Conservation (phyloP, 352 stramenopile genomes). For the Globisporangium recalcitrans region DNA sequence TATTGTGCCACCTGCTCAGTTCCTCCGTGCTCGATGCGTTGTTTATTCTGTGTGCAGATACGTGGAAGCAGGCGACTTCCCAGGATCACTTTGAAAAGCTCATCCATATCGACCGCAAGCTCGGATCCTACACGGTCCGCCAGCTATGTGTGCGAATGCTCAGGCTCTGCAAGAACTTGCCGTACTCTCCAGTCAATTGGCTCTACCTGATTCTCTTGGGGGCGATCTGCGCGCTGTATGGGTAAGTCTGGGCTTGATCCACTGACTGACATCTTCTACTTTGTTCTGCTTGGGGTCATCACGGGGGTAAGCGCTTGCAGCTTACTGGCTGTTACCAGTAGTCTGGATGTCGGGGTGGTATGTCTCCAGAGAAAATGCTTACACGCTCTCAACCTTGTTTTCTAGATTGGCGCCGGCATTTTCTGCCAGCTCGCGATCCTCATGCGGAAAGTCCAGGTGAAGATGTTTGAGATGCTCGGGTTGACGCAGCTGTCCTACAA, state of each 20-base stretch:
- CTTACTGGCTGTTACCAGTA: too few species aligned
- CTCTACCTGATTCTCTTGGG: conserved; percentile 66
- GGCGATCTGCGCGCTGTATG: conserved; percentile 50
- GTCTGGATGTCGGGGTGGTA: too few species aligned
- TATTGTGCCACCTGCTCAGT: not conserved
- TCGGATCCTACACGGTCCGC: conserved; percentile 43
- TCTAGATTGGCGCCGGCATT: conserved; percentile 53
- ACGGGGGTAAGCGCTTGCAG: conserved; percentile 41
- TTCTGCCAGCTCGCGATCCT: conserved; percentile 54
- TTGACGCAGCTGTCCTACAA: conserved; percentile 50
- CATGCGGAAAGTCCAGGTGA: conserved; percentile 41
- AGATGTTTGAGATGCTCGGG: conserved; percentile 46
- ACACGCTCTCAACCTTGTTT: not conserved
- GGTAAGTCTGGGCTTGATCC: conserved; percentile 23
- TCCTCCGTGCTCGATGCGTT: not conserved
- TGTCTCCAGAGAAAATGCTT: too few species aligned
- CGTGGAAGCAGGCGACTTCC: conserved; percentile 60
- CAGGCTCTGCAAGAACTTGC: conserved; percentile 66
- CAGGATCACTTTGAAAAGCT: conserved; percentile 62
- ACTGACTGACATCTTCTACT: conserved; percentile 53
- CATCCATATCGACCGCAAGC: conserved; percentile 41
- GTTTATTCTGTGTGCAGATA: conserved; percentile 31
- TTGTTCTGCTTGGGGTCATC: conserved; percentile 56
- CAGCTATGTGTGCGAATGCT: conserved; percentile 57
- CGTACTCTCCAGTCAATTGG: conserved; percentile 80